Evolutionary conservation across 108 stramenopile species (phyloP).

Genomic region (Stephanodiscus triporus): DNA sequence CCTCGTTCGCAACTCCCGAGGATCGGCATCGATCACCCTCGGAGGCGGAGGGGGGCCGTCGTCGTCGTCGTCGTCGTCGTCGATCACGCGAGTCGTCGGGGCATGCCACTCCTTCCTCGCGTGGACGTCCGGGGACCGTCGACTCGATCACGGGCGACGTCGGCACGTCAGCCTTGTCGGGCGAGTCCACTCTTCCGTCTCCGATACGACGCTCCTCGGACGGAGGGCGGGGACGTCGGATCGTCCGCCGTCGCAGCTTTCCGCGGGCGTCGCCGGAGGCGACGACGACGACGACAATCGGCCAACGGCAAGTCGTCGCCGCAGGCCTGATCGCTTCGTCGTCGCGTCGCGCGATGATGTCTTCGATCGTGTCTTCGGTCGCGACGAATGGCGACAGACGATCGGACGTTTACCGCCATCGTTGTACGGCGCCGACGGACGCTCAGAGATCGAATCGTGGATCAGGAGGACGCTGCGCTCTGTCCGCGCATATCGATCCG

Average conservation of each 20-base stretch:
- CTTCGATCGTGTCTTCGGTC: background rate
- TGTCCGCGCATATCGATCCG: constrained; percentile 36
- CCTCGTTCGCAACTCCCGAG: constrained; percentile 61
- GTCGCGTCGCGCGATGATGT: constrained; percentile 10
- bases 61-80: constrained; percentile 39
- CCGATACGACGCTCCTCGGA: too few relatives aligned
- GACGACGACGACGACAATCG: too few relatives aligned
- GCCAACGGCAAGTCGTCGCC: constrained; percentile 33
- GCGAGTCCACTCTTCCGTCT: too few relatives aligned
- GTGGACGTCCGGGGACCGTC: constrained; percentile 65
- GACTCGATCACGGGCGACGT: constrained; percentile 61
- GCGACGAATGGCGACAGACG: too few relatives aligned
- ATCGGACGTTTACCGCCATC: too few relatives aligned
- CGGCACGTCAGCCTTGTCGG: constrained; percentile 44
- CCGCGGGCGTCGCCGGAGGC: too few relatives aligned
- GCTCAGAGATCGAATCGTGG: constrained; percentile 43
- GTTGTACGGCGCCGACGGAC: constrained; percentile 19
- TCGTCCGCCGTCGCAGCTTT: too few relatives aligned
- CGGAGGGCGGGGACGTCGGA: too few relatives aligned
- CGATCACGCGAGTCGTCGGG: constrained; percentile 63
- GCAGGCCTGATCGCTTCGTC: constrained; percentile 31
- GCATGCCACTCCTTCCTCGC: constrained; percentile 68
- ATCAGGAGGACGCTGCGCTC: constrained; percentile 43
- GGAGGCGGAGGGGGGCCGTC: constrained; percentile 12
- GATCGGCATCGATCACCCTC: constrained; percentile 67